These are phyloP conservation scores for Davidsoniella australis DNA, from an alignment of 2,329 filamentous ascomycete species.

Conservation along the genomic window DNA sequence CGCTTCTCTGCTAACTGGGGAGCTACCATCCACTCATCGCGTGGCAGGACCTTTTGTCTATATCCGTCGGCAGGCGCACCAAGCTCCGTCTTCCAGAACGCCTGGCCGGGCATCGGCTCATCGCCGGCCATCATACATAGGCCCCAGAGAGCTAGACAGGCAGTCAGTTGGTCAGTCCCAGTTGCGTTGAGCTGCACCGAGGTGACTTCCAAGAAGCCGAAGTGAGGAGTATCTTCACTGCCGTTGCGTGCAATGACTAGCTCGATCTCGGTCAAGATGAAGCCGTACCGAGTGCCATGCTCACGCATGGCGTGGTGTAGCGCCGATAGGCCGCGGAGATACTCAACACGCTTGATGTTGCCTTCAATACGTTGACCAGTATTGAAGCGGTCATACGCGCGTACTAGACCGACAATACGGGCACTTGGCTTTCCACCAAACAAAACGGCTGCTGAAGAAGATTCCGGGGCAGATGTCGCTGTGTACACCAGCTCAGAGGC, in stretches of 20 bases:
- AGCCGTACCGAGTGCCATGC: slow-evolving; percentile 82
- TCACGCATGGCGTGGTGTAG: slow-evolving; percentile 87
- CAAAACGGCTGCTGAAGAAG: slow-evolving; percentile 35
- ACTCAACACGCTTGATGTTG: slow-evolving; percentile 72
- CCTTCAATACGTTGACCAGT: slow-evolving; percentile 79
- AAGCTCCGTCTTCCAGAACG: slow-evolving; percentile 52
- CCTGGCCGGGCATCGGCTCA: slow-evolving; percentile 39
- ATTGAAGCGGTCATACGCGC: slow-evolving; percentile 88
- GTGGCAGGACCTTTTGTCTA: slow-evolving; percentile 48
- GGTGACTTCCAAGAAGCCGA: slow-evolving; percentile 70
- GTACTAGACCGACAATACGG: slow-evolving; percentile 69
- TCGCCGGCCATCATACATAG: slow-evolving; percentile 55
- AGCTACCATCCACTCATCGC: slow-evolving; percentile 61
- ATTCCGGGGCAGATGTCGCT: slow-evolving; percentile 41
- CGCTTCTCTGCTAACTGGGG: slow-evolving; percentile 58
- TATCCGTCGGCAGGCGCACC: slow-evolving; percentile 59
- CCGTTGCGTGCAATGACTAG: slow-evolving; percentile 79
- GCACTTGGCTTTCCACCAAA: slow-evolving; percentile 31
- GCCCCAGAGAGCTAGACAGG: slow-evolving; percentile 60
- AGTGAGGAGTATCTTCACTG: slow-evolving; percentile 53
- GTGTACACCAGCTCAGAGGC: slow-evolving; percentile 44
- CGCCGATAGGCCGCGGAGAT: slow-evolving; percentile 71
- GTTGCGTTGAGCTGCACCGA: slow-evolving; percentile 32
- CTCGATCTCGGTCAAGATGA: slow-evolving; percentile 93
- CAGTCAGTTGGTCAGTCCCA: slow-evolving; percentile 34